phyloP scores from a whole-genome alignment of 2,329 filamentous ascomycete genomes.

The Chaetomium strumarium region DNA sequence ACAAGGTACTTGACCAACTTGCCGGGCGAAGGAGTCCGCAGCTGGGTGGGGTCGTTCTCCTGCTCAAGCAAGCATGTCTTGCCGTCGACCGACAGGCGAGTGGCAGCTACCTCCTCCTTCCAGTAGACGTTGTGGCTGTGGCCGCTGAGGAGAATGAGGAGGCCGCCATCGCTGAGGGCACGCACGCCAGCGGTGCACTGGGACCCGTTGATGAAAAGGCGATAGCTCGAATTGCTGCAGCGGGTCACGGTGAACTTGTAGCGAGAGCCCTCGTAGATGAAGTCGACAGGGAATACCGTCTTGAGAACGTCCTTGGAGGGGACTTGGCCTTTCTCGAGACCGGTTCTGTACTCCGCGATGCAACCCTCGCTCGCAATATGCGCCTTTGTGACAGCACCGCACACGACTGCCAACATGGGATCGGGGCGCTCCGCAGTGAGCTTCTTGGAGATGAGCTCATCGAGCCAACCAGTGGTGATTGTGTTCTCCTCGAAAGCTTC shows the following conservation, averaged over 20 bases:
- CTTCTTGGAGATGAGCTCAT: constrained; percentile 97
- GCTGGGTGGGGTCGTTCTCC: constrained; percentile 97
- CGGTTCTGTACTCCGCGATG: constrained; percentile 77
- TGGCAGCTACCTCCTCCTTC: constrained; percentile 97
- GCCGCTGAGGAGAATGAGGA: constrained; percentile 83
- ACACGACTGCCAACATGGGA: constrained; percentile 86
- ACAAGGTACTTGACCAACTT: constrained; percentile 98
- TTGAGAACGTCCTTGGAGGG: constrained; percentile 94
- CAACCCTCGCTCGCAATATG: constrained; percentile 90
- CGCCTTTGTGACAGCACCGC: constrained; percentile 90
- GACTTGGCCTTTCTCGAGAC: constrained; percentile 94
- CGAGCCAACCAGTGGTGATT: constrained; percentile 97
- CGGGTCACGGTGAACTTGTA: constrained; percentile 98
- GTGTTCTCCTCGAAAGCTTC: constrained; percentile 98
- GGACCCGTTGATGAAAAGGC: constrained; percentile 97
- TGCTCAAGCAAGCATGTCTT: constrained; percentile 98
- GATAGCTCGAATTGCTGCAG: constrained; percentile 88
- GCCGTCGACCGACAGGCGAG: constrained; percentile 90
- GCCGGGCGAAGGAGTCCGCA: constrained; percentile 88
- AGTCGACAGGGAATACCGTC: constrained; percentile 95
- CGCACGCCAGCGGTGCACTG: constrained; percentile 92
- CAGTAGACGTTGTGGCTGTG: constrained; percentile 98
- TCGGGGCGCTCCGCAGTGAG: constrained; percentile 94
- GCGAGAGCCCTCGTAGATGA: constrained; percentile 93
- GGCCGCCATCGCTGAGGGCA: constrained; percentile 85